A percentile compares a stretch with the other conserved stretches of the same genome.
These are phyloP conservation scores for Eragrostis curvula DNA, from an alignment of 176 grass and related monocot genomes.

Conservation along the genomic window DNA sequence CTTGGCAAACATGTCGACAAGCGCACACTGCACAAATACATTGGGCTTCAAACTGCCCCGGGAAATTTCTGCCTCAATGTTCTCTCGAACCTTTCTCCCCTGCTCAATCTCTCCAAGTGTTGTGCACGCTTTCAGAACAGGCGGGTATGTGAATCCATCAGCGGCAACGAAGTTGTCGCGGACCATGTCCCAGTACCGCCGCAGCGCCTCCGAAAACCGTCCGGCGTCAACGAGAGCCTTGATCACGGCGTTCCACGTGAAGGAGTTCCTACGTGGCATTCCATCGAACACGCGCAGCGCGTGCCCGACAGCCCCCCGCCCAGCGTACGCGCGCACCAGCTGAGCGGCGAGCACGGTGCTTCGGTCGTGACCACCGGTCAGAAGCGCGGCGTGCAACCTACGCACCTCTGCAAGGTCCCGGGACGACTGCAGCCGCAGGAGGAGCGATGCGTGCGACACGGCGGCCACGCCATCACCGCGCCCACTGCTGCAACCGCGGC, in stretches of 20 bases:
- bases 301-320: background rate
- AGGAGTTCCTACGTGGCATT: slow-evolving; percentile 55
- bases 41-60: background rate
- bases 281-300: slow-evolving; percentile 51
- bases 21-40: slow-evolving; percentile 58
- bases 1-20: slow-evolving; percentile 69
- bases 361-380: slow-evolving; percentile 36
- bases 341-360: slow-evolving; percentile 46
- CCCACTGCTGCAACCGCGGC: background rate
- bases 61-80: slow-evolving; percentile 1
- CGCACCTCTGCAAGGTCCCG: background rate
- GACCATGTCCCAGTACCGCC: slow-evolving; percentile 40
- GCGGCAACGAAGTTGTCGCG: background rate
- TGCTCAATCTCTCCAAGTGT: slow-evolving; percentile 40
- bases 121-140: slow-evolving; percentile 60
- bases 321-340: slow-evolving; percentile 50
- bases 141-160: slow-evolving; percentile 57
- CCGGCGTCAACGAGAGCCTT: slow-evolving; percentile 45
- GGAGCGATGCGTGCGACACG: slow-evolving; percentile 48
- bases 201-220: slow-evolving; percentile 45
- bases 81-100: slow-evolving; percentile 38
- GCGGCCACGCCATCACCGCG: background rate
- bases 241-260: slow-evolving; percentile 64
- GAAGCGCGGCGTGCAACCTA: slow-evolving; percentile 40
- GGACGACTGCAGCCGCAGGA: slow-evolving; percentile 45